Conservation (phyloP, 768 basidiomycete genomes). For the Coprinellus micaceus region DNA sequence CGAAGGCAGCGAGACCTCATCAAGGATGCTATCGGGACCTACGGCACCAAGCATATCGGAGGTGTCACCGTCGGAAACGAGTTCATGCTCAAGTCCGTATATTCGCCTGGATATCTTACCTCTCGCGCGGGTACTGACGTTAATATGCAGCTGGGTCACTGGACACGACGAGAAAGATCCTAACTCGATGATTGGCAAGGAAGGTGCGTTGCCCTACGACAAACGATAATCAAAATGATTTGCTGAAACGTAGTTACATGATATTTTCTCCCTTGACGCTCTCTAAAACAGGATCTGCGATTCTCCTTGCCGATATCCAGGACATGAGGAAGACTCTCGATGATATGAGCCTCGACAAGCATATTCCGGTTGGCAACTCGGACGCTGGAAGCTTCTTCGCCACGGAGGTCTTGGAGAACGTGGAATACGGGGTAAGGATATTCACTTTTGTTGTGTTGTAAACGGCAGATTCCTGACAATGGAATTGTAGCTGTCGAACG, state of each 20-base stretch:
- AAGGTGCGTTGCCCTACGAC: too few species aligned
- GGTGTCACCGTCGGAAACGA: conserved; percentile 94
- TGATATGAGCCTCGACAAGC: conserved; percentile 55
- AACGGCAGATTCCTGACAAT: not conserved
- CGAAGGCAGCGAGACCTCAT: conserved; percentile 63
- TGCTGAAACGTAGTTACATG: too few species aligned
- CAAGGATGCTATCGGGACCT: conserved; percentile 65
- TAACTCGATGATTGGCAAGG: conserved; percentile 53
- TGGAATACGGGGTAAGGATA: conserved; percentile 64
- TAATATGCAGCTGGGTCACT: conserved; percentile 52
- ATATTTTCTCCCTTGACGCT: not conserved
- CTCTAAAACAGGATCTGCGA: conserved; percentile 43
- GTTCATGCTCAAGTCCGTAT: conserved; percentile 71
- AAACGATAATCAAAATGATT: too few species aligned
- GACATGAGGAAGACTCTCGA: conserved; percentile 57
- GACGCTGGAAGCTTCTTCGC: conserved; percentile 89
- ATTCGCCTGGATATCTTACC: not conserved
- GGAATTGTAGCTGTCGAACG: conserved; percentile 90
- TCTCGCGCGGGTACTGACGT: not conserved
- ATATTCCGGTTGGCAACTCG: conserved; percentile 70
- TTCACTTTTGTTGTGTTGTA: conserved; percentile 7
- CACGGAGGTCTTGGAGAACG: conserved; percentile 50
- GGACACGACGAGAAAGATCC: conserved; percentile 43
- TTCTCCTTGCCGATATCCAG: conserved; percentile 61
- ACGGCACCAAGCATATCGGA: conserved; percentile 68